These are phyloP conservation scores for Strobilomyces dryophilus DNA, from an alignment of 768 basidiomycete species.

Conservation along the genomic window DNA sequence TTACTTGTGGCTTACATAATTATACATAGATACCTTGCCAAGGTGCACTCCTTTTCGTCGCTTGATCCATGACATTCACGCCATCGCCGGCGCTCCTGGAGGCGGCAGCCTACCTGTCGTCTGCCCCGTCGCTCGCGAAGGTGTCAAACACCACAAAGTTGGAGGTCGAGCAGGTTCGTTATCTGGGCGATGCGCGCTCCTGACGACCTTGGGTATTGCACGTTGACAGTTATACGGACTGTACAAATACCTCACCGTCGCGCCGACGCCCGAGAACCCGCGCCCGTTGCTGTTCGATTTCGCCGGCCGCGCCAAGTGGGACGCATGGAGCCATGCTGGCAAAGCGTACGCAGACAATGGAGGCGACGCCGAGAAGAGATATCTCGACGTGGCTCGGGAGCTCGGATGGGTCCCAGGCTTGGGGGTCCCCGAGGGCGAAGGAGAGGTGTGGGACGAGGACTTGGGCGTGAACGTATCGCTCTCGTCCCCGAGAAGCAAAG, in stretches of 20 bases:
- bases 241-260: slow-evolving; percentile 71
- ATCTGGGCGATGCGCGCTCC: slow-evolving; percentile 12
- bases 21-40: slow-evolving; percentile 8
- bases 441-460: slow-evolving; percentile 45
- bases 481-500: slow-evolving; percentile 24
- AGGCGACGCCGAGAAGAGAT: slow-evolving; percentile 55
- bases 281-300: slow-evolving; percentile 78
- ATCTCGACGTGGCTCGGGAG: slow-evolving; percentile 61
- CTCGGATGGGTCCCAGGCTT: slow-evolving; percentile 62
- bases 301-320: slow-evolving; percentile 82
- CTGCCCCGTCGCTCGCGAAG: slow-evolving; percentile 46
- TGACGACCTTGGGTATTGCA: slow-evolving; percentile 23
- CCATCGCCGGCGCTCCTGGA: slow-evolving; percentile 46
- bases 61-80: slow-evolving; percentile 23
- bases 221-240: slow-evolving; percentile 72
- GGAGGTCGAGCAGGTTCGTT: slow-evolving; percentile 51
- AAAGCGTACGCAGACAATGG: slow-evolving; percentile 42
- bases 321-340: slow-evolving; percentile 63
- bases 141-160: slow-evolving; percentile 65
- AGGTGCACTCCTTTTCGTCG: not conserved
- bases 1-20: slow-evolving; percentile 36
- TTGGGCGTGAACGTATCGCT: slow-evolving; percentile 24
- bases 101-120: slow-evolving; percentile 64
- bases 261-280: slow-evolving; percentile 47
- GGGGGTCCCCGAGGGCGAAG: slow-evolving; percentile 9